Base-by-base conservation (phyloP, 129 eudicot species). In the Lonicera japonica region DNA sequence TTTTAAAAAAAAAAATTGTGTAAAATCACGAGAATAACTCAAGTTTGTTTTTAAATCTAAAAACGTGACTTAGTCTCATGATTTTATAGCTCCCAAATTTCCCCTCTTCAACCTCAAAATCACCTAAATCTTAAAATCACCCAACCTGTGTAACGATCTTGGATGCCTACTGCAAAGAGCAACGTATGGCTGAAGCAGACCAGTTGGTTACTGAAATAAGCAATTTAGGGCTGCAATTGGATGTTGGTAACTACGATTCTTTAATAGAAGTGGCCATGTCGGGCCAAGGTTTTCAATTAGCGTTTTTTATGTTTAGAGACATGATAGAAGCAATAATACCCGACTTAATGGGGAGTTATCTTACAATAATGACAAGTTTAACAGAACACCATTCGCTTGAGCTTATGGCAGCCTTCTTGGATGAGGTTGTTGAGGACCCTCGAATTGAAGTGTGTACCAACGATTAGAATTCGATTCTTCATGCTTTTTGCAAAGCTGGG, bases 391-490 rank as follows among this genome's bases (percentile, higher is more conserved):
- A 87, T 66, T 73, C 96, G 5, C 98, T 96, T 12, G 98, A 92
- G 69, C 84, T 92, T 23, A 87, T 92, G 98, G 98, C 96, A 13
- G 83, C 95, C 0, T 85, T 92, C 65, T 76, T 92, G 67, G 98
- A 92, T 45, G 98, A 92, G 70, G 78, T 87, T 63, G 98, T 84
- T 66, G 90, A 85, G 64, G 98, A 92, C 66, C 98, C 95, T 9
- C 73, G 91, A 19, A 77, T 85, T 21, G 82, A 84, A 64, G 78
- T 87, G 9, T 86, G 98, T 46, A 84, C 96, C 50, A 95, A 92
- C 21, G 98, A 92, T 65, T 92, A 96, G 98, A 92, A 92, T 70
- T 92, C 98, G 11, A 87, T 85, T 46, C 87, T 92, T 39, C 98
- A 87, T 19, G 89, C 96, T 8, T 92, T 87, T 39, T 87, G 95